Evolutionary conservation across 2,329 filamentous ascomycete species (phyloP).

Genomic region (Epichloe baconii): DNA sequence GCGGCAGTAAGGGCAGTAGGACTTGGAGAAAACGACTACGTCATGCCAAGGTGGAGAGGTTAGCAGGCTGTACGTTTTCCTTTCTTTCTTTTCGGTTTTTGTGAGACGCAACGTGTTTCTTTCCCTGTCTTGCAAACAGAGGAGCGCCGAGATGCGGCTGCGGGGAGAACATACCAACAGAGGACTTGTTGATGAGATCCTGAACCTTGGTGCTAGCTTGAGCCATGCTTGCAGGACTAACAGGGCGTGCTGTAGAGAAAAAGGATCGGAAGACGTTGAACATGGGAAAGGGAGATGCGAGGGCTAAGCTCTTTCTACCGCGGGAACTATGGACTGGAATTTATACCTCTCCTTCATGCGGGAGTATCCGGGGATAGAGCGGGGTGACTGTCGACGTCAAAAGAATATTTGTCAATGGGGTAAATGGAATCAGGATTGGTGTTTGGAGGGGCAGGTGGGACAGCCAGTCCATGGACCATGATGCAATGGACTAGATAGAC

Average conservation of each 20-base stretch:
- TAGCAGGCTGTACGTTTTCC: background rate
- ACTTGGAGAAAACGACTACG: slow-evolving; percentile 88
- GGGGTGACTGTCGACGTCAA: background rate
- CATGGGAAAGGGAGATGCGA: slow-evolving; percentile 23
- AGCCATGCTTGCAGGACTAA: slow-evolving; percentile 58
- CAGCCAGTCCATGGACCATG: slow-evolving; percentile 1
- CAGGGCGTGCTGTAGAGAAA: slow-evolving; percentile 40
- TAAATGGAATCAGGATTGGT: slow-evolving; percentile 1
- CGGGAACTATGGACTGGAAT: background rate
- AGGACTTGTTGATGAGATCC: slow-evolving; percentile 76
- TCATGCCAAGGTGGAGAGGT: background rate
- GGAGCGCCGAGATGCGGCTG: background rate
- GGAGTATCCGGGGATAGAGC: background rate
- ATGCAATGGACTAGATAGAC: background rate
- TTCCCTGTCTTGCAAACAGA: background rate
- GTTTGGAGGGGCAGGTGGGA: slow-evolving; percentile 1
- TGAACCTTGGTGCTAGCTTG: slow-evolving; percentile 74
- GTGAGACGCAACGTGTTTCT: no score
- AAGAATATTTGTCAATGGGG: background rate
- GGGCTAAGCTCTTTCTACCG: no score
- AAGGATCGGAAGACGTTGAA: slow-evolving; percentile 56
- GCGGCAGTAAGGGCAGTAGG: slow-evolving; percentile 87
- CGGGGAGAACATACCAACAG: slow-evolving; percentile 49
- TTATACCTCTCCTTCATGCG: background rate
- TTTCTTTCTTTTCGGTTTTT: background rate